Conservation (phyloP, 176 grass and related monocot species). For the Oryza australiensis region DNA sequence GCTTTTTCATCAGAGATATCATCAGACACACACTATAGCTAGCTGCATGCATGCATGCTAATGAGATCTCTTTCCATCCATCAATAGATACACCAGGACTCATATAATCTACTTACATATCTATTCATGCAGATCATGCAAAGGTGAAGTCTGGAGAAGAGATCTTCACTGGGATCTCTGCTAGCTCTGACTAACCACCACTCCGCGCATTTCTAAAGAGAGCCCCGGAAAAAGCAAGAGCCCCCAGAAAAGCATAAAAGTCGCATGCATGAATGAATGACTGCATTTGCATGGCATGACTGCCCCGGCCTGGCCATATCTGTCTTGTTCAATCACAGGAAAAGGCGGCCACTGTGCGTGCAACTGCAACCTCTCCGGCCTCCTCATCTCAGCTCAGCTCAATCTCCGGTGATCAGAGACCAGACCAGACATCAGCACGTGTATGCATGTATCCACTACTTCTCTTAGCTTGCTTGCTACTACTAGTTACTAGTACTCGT, state of each 20-base stretch:
- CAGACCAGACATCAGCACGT: slow-evolving; percentile 30
- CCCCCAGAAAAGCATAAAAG: slow-evolving; percentile 41
- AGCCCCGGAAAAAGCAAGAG: slow-evolving; percentile 6
- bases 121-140: background rate
- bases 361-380: background rate
- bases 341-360: slow-evolving; percentile 29
- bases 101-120: background rate
- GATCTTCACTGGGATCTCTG: slow-evolving; percentile 29
- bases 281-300: background rate
- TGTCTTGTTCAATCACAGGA: slow-evolving; percentile 54
- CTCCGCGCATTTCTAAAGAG: slow-evolving; percentile 33
- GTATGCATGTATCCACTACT: slow-evolving; percentile 14
- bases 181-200: slow-evolving; percentile 7
- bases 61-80: background rate
- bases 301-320: slow-evolving; percentile 25
- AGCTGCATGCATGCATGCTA: slow-evolving; percentile 11
- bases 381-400: background rate
- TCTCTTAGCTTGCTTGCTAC: background rate
- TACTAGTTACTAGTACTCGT: background rate
- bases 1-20: slow-evolving; percentile 26
- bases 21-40: background rate
- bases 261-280: slow-evolving; percentile 36
- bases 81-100: background rate
- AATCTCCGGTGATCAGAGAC: slow-evolving; percentile 6
- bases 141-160: background rate